phyloP scores from a whole-genome alignment of 179 eudicot species.

The Beta macrorhiza region DNA sequence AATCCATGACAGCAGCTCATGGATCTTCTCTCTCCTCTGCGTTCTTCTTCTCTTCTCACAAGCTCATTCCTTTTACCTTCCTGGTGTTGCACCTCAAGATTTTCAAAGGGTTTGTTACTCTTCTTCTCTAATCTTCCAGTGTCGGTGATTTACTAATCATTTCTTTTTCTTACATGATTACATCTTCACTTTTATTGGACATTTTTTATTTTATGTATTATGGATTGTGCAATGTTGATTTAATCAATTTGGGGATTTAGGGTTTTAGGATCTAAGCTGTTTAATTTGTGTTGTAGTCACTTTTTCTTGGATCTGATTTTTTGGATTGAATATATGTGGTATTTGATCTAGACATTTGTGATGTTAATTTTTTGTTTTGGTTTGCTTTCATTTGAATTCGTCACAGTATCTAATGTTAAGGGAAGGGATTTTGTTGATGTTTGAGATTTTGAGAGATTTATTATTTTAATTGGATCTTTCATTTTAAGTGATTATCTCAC shows the following conservation, averaged over 20 bases:
- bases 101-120: slow-evolving; percentile 32
- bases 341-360: background rate
- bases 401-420: background rate
- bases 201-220: background rate
- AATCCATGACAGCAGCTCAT: slow-evolving; percentile 22
- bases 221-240: slow-evolving; percentile 3
- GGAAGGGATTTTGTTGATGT: background rate
- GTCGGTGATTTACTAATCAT: background rate
- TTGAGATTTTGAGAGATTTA: background rate
- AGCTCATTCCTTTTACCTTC: slow-evolving; percentile 41
- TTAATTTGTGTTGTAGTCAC: background rate
- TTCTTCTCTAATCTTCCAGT: no score
- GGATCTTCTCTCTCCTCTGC: slow-evolving; percentile 30
- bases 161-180: no score
- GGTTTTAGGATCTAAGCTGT: slow-evolving; percentile 24
- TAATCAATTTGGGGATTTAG: slow-evolving; percentile 11
- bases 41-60: slow-evolving; percentile 24
- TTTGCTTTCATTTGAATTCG: background rate
- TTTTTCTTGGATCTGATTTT: slow-evolving; percentile 18
- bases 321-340: background rate
- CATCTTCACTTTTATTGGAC: background rate
- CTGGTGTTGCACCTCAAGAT: slow-evolving; percentile 55
- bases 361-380: background rate
- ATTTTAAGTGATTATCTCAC: background rate
- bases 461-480: no score